A percentile compares a stretch with the other conserved stretches of the same genome.
Evolutionary conservation across 192 early-diverging fungal genomes (phyloP).

Genomic region (Entophlyctis helioformis): DNA sequence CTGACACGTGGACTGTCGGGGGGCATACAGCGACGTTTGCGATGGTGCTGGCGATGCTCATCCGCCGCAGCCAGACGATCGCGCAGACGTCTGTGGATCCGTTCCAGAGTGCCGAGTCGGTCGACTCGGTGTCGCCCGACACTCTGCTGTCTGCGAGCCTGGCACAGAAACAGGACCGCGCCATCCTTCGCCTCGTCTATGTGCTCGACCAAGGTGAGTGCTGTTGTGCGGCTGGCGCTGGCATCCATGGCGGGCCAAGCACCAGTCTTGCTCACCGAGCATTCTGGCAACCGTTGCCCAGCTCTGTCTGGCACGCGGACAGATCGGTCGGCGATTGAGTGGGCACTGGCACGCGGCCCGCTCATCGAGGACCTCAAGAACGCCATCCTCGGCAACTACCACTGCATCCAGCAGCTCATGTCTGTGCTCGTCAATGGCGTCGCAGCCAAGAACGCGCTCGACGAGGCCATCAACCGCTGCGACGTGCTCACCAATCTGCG

Average conservation of each 20-base stretch:
- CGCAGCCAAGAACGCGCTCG: slow-evolving; percentile 34
- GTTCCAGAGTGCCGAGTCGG: slow-evolving; percentile 13
- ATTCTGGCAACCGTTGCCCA: background rate
- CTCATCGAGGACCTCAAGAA: slow-evolving; percentile 39
- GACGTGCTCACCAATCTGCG: slow-evolving; percentile 46
- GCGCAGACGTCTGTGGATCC: slow-evolving; percentile 17
- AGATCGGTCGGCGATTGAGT: slow-evolving; percentile 35
- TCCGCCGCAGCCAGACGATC: slow-evolving; percentile 41
- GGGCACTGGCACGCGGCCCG: slow-evolving; percentile 34
- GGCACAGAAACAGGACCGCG: slow-evolving; percentile 24
- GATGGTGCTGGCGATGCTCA: slow-evolving; percentile 42
- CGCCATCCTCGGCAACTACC: slow-evolving; percentile 47
- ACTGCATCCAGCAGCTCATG: slow-evolving; percentile 22
- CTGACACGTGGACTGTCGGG: background rate
- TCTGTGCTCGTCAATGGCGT: slow-evolving; percentile 31
- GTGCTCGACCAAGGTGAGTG: slow-evolving; percentile 33
- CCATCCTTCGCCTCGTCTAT: slow-evolving; percentile 39
- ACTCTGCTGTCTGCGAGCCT: slow-evolving; percentile 9
- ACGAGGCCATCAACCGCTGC: slow-evolving; percentile 39
- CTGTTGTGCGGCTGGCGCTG: background rate
- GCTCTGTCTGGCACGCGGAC: slow-evolving; percentile 18
- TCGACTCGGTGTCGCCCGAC: slow-evolving; percentile 7
- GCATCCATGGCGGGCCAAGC: background rate
- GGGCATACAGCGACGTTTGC: slow-evolving; percentile 38
- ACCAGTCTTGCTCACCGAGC: no score